These are phyloP conservation scores for Saturnispora silvae DNA, from an alignment of 805 yeast species.

Conservation along the genomic window DNA sequence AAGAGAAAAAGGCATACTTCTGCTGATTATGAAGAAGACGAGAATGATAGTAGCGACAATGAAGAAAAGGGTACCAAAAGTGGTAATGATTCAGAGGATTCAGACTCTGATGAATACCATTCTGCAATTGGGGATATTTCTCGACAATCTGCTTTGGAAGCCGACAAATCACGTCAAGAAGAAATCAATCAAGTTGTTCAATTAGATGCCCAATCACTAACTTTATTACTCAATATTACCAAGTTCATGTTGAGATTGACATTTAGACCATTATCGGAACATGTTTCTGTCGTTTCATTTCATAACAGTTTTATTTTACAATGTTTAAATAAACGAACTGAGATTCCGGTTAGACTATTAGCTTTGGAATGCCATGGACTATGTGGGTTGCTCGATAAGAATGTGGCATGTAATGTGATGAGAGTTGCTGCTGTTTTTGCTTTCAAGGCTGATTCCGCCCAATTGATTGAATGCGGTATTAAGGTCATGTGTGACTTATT, in stretches of 20 bases:
- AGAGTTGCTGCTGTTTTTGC: slow-evolving; percentile 60
- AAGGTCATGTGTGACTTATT: slow-evolving; percentile 69
- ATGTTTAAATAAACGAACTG: slow-evolving; percentile 50
- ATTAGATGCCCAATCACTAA: slow-evolving; percentile 36
- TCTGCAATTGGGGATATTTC: slow-evolving; percentile 24
- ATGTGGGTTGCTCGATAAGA: slow-evolving; percentile 60
- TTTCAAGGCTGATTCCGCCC: slow-evolving; percentile 46
- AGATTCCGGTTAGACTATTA: slow-evolving; percentile 42
- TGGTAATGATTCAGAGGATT: slow-evolving; percentile 10
- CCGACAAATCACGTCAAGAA: slow-evolving; percentile 24
- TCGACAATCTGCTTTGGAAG: slow-evolving; percentile 24
- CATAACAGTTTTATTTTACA: slow-evolving; percentile 72
- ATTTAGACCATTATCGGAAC: slow-evolving; percentile 52
- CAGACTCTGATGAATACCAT: slow-evolving; percentile 15
- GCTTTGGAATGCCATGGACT: slow-evolving; percentile 74
- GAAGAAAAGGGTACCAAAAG: neutral
- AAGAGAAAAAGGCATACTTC: too few species aligned
- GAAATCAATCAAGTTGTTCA: slow-evolving; percentile 29
- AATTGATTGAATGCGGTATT: slow-evolving; percentile 50
- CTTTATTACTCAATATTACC: slow-evolving; percentile 59
- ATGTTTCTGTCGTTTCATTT: slow-evolving; percentile 55
- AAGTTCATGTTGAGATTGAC: slow-evolving; percentile 60
- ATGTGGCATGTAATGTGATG: slow-evolving; percentile 51
- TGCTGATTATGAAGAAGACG: too few species aligned
- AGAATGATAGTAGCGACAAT: slow-evolving; percentile 13